Conservation (phyloP, 106 monocot species). For the Narthecium ossifragum region DNA sequence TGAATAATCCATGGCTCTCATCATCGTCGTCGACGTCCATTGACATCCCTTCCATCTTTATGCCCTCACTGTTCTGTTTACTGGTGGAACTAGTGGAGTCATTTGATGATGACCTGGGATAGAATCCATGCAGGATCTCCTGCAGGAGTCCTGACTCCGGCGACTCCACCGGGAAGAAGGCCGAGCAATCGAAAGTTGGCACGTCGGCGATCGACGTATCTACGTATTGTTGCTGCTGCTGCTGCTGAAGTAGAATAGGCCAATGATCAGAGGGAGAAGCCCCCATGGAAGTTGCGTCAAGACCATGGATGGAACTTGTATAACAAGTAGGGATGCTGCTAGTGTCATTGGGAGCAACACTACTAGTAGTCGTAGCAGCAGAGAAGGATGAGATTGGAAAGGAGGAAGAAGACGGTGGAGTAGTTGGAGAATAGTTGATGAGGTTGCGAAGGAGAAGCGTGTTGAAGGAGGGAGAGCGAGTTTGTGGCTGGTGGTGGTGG, state of each 20-base stretch:
- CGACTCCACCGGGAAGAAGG: constrained; percentile 29
- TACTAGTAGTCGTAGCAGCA: not conserved
- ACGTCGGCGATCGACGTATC: no score
- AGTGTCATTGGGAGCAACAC: not conserved
- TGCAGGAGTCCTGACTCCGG: constrained; percentile 53
- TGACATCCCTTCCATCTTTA: no score
- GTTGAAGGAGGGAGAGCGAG: constrained; percentile 2
- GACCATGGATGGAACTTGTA: no score
- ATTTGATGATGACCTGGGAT: constrained; percentile 9
- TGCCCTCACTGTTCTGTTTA: no score
- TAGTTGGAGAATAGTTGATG: not conserved
- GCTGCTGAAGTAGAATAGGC: not conserved
- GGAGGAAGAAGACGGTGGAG: not conserved
- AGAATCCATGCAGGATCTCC: constrained; percentile 47
- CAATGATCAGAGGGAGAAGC: not conserved
- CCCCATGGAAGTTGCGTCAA: not conserved
- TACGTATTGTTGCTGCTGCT: no score
- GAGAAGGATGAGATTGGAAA: not conserved
- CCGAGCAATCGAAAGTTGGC: not conserved
- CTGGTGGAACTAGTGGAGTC: not conserved
- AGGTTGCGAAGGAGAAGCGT: constrained; percentile 14
- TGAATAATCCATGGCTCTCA: no score
- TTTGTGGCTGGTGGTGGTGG: not conserved
- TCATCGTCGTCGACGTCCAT: not conserved
- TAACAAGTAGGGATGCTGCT: not conserved